Evolutionary conservation across 768 basidiomycete species (phyloP), one percentile per base, ranked within the genome.

Genomic region (Suillus ampliporus): DNA sequence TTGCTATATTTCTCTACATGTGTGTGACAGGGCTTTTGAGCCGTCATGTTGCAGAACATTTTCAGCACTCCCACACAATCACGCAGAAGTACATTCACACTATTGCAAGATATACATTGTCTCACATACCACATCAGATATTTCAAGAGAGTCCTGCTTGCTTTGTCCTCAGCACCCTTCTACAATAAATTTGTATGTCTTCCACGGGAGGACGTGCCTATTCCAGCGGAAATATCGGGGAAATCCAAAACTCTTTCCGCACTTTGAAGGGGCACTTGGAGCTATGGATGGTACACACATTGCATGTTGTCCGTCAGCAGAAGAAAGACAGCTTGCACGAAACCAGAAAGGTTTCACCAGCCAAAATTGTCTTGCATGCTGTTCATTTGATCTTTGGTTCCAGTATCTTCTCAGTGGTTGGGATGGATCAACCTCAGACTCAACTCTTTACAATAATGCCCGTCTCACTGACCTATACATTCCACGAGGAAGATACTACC

Each of bases 251-350:
- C 70, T 75, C 53, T 79, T 58, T 60, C 79, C 76, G 0, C 80
- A 64, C 60, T 79, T 81, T 57, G 48, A 61, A 35, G 63, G 70
- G 37, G 71, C 71, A 23, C 54, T 72, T 44, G 74, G 76, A 3
- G 72, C 75, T 0, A 71, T 81, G 58, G 77, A 80, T 69, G 74
- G 80, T 2, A 72, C 76, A 0, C 72, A 77, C 40, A 67, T 79
- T 35, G 57, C 64, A 63, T 68, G 66, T 3, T 68, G 57, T 38
- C 66, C 66, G 1, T 40, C 69, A 10, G 62, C 57, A 26, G 65
- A 14, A 19, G 69, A 69, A 35, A 59, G 60, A 35, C 26, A 63
- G 14, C 40, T 44, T 4, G 61, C 61, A 44, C 61, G 65, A 3
- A 69, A 75, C 60, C 65, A 63, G 3, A 76, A 74, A 47, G 67